Evolutionary conservation across 306 rosid genomes (phyloP).

Genomic region (Inga leiocalycina): DNA sequence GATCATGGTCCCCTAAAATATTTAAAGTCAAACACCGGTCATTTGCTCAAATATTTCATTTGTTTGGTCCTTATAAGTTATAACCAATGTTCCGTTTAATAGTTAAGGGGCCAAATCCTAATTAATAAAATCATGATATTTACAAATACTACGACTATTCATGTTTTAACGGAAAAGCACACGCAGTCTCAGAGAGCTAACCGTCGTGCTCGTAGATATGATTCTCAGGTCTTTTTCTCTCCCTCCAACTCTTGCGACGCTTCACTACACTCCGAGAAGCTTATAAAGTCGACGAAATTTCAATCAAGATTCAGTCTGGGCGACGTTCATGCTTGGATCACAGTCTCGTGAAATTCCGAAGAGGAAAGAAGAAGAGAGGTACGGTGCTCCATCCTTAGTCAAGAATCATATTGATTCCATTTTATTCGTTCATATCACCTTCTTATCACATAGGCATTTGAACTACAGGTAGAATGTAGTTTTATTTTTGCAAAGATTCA

Average conservation of each 20-base stretch:
- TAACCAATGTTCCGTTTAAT: background rate
- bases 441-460: background rate
- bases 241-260: background rate
- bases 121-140: no score
- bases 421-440: background rate
- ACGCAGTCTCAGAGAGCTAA: background rate
- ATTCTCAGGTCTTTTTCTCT: background rate
- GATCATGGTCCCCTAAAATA: no score
- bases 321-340: background rate
- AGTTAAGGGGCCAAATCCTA: background rate
- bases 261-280: background rate
- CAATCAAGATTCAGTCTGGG: background rate
- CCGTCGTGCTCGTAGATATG: background rate
- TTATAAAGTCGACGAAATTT: background rate
- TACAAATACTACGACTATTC: no score
- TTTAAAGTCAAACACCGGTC: no score
- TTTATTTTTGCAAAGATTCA: background rate
- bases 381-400: background rate
- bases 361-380: constrained; percentile 6
- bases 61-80: background rate
- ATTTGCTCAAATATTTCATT: no score
- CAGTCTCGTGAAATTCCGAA: background rate
- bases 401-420: background rate
- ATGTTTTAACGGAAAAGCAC: background rate
- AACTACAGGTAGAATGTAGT: background rate